Percentiles rank a stretch among this genome's conserved stretches.
Conservation (phyloP, 768 basidiomycete genomes). For the Mycena epipterygia region DNA sequence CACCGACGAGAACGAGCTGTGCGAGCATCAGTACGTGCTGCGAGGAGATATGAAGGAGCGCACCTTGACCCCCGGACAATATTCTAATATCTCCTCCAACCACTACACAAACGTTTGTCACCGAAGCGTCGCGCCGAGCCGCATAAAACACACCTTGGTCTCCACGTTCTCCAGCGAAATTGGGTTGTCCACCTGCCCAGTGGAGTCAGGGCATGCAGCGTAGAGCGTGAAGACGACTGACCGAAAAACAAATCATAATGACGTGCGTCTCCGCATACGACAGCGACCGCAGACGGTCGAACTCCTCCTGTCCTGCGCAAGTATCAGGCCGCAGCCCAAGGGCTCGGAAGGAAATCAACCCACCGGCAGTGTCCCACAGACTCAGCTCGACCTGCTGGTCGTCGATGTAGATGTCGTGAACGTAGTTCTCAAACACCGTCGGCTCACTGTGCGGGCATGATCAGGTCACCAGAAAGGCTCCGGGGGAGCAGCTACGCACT, state of each 20-base stretch:
- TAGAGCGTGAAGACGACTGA: conserved; percentile 49
- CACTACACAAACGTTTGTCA: conserved; percentile 65
- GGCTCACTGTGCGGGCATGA: conserved; percentile 72
- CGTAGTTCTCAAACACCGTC: conserved; percentile 98
- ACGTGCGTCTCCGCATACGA: conserved; percentile 98
- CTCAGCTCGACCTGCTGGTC: conserved; percentile 92
- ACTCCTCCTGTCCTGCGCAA: conserved; percentile 90
- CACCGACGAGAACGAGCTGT: conserved; percentile 91
- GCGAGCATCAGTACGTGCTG: conserved; percentile 22
- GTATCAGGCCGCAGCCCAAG: conserved; percentile 22
- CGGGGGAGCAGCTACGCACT: conserved; percentile 65
- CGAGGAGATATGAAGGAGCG: conserved; percentile 34
- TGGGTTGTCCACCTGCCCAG: conserved; percentile 87
- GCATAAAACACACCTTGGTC: conserved; percentile 70
- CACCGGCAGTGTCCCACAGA: conserved; percentile 98
- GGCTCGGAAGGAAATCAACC: not conserved
- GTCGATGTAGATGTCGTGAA: conserved; percentile 90
- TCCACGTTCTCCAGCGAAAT: conserved; percentile 97
- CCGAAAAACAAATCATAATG: conserved; percentile 96
- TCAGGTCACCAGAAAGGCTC: conserved; percentile 17
- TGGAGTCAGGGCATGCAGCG: conserved; percentile 26
- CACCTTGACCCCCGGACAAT: conserved; percentile 96
- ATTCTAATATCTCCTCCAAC: conserved; percentile 92
- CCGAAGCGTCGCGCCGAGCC: not conserved
- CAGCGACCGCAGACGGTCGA: conserved; percentile 93